Base-by-base conservation (phyloP, 805 yeast genomes). In the Yarrowia sp. region DNA sequence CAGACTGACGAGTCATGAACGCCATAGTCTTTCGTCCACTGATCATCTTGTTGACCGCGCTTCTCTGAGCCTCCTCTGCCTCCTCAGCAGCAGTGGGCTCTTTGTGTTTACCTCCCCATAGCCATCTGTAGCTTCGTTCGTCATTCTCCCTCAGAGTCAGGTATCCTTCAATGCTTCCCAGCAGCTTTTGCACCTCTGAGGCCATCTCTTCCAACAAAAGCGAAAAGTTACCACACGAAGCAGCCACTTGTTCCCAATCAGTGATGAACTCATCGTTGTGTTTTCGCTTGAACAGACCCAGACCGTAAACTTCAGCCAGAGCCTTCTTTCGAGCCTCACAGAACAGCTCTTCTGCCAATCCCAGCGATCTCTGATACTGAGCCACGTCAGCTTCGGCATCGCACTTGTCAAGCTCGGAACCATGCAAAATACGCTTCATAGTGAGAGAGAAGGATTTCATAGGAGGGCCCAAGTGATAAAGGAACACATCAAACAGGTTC, bases 211-310 rank as follows among this genome's bases (percentile, higher is more conserved):
- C 83, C 44, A 91, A 74, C 30, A 89, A 80, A 42, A 87, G 84
- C 1, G 93, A 82, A 73, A 90, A 90, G 74, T 90, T 89, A 1
- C 93, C 94, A 78, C 95, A 90, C 55, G 90, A 85, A 0, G 96
- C 96, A 0, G 93, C 90, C 3, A 90, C 89, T 71, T 89, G 92
- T 76, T 90, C 96, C 72, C 88, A 89, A 69, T 87, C 88, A 0
- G 88, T 81, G 69, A 81, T 84, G 74, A 73, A 78, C 61, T 78
- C 80, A 2, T 64, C 67, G 3, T 73, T 71, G 17, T 66, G 68
- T 47, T 72, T 81, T 73, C 69, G 73, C 68, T 79, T 78, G 74
- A 87, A 87, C 9, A 85, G 78, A 4, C 82, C 83, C 72, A 87
- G 86, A 2, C 80, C 77, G 72, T 91, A 90, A 15, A 90, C 76